Evolutionary conservation across 495 filamentous ascomycete species (phyloP).

Genomic region (Tetracladium marchalianum): DNA sequence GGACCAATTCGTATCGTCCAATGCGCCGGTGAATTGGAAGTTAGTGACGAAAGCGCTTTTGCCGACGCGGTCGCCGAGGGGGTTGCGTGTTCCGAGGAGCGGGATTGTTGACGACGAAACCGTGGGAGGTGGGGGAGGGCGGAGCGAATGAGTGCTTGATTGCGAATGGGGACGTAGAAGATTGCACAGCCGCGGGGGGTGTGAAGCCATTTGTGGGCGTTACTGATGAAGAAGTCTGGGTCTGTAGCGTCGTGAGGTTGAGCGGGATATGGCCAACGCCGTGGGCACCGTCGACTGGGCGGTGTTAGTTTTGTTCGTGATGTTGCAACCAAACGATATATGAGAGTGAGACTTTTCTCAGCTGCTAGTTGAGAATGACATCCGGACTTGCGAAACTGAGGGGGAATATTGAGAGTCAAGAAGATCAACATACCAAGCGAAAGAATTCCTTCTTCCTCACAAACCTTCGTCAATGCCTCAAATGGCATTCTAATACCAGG

Average conservation of each 20-base stretch:
- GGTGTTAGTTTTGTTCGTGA: not conserved
- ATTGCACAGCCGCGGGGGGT: constrained; percentile 72
- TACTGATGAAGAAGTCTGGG: constrained; percentile 76
- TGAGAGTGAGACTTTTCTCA: too few relatives aligned
- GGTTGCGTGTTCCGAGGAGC: constrained; percentile 24
- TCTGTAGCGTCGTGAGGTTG: constrained; percentile 50
- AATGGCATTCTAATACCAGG: constrained; percentile 76
- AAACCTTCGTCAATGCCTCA: constrained; percentile 50
- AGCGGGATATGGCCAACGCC: constrained; percentile 69
- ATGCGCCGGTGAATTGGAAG: constrained; percentile 71
- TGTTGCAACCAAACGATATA: too few relatives aligned
- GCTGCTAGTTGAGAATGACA: too few relatives aligned
- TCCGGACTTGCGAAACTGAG: too few relatives aligned
- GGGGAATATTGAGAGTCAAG: constrained; percentile 22
- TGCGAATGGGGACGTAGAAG: constrained; percentile 63
- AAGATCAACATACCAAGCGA: constrained; percentile 6
- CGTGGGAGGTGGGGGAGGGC: constrained; percentile 66
- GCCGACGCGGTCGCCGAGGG: constrained; percentile 27
- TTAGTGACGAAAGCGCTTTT: constrained; percentile 53
- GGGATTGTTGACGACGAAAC: constrained; percentile 29
- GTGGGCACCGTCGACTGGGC: constrained; percentile 72
- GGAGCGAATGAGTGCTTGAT: constrained; percentile 65
- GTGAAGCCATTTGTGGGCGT: constrained; percentile 89
- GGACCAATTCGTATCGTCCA: constrained; percentile 60
- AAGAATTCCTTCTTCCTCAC: constrained; percentile 52